Base-by-base conservation (phyloP, 306 rosid species). In the Pueraria montana region DNA sequence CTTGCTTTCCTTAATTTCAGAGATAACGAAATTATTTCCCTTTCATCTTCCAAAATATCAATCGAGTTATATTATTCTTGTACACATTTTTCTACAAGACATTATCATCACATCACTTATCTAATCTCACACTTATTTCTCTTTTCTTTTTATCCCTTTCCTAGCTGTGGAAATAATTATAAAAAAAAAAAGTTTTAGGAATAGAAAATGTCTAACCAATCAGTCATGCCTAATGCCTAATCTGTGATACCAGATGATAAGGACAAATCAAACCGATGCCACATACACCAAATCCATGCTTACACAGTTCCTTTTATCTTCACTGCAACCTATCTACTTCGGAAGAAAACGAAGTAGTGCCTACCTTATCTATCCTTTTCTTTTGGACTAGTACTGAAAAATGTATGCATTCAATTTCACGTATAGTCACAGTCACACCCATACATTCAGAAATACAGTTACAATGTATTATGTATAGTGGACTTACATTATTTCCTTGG, bases 401-500 rank as follows among this genome's bases (percentile, higher is more conserved):
- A 55, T 42, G 26, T 36, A 50, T 12, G 38, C 68, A 67, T 50
- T 68, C 3, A 78, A 58, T 79, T 70, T 61, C 59, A 58, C 61
- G 62, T 1, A 71, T 9, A 14, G 13, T 5, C 82, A 65, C 24
- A 63, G 40, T 21, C 13, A 49, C 53, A 53, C 30, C 38, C 26
- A 38, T 24, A 49, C 40, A 66, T 38, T 48, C 63, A 67, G 23
- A 52, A 32, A 59, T 43, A 65, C 16, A 45, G 64, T 82, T 70
- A 79, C 70, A 78, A 20, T 61, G 38, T 56, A 56, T 3, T 56
- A 21, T 56, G 30, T 6, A 26, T 0, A 59, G 68, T 69, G 65
- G 65, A 73, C 96, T 91, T 88, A 96, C 99, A 94, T 91, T 78
- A 96, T 90, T 76, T 96, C 97, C 79, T 87, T 88, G 4, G 99